Conservation (phyloP, 2,329 filamentous ascomycete genomes). For the Talaromyces sp. region DNA sequence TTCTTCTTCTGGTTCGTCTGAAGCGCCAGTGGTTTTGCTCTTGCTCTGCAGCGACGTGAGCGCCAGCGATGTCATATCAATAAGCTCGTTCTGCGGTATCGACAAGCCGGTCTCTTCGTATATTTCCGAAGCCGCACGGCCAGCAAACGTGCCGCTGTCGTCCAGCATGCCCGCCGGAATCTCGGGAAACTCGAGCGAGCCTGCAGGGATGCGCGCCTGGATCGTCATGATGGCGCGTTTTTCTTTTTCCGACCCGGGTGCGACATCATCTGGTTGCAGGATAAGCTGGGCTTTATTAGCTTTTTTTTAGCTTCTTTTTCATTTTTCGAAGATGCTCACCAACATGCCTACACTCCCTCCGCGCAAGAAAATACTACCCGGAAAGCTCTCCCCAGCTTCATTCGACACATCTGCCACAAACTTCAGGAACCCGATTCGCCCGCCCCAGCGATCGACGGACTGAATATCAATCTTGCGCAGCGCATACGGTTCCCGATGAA, state of each 20-base stretch:
- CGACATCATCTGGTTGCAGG: conserved; percentile 47
- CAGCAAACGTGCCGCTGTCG: conserved; percentile 47
- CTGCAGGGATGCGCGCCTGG: conserved; percentile 54
- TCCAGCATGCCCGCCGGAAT: conserved; percentile 59
- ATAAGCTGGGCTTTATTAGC: conserved; percentile 38
- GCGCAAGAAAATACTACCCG: conserved; percentile 52
- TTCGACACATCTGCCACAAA: conserved; percentile 50
- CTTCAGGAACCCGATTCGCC: conserved; percentile 52
- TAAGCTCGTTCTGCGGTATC: conserved; percentile 44
- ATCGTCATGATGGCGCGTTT: conserved; percentile 50
- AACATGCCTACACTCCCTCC: conserved; percentile 55
- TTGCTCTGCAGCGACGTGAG: conserved; percentile 19
- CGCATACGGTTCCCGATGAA: conserved; percentile 46
- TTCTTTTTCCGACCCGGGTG: conserved; percentile 30
- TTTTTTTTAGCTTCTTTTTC: neutral
- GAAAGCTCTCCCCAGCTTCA: conserved; percentile 44
- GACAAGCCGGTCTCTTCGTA: conserved; percentile 51
- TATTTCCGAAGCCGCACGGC: conserved; percentile 53
- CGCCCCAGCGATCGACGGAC: conserved; percentile 46
- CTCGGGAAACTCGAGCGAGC: conserved; percentile 49
- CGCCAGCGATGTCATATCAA: conserved; percentile 50
- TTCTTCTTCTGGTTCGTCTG: conserved; percentile 24
- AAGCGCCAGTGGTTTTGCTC: neutral
- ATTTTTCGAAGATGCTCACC: conserved; percentile 30
- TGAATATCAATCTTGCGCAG: conserved; percentile 50